Base-by-base conservation (phyloP, 2,329 filamentous ascomycete genomes). In the Ophiostoma ips region DNA sequence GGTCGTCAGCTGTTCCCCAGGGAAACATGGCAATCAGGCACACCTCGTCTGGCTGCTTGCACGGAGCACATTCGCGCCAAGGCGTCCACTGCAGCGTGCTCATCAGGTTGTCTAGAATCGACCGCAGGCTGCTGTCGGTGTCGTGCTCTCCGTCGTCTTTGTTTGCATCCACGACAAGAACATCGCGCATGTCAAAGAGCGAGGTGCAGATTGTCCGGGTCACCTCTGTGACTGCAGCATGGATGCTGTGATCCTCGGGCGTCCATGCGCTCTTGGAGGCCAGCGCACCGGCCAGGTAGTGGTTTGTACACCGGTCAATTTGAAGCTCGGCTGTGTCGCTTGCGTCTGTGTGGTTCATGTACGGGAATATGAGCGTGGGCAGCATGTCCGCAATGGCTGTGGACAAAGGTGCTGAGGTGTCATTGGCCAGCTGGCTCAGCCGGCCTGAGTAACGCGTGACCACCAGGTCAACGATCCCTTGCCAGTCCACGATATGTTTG, bases 381-480 rank as follows among this genome's bases (percentile, higher is more conserved):
- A 55, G 11, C 1, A 73, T 59, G 7, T 71, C 59, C 15, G 58
- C 56, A 46, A 67, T 63, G 1, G 73, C 37, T 55, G 68, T 64
- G 3, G 56, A 53, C 15, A 62, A 55, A 24, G 73, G 64, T 8
- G 56, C 52, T 15, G 45, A 18, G 15, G 36, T 44, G 8, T 56
- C 52, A 3, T 62, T 55, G 0, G 62, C 61, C 56, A 76, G 64
- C 5, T 66, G 59, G 3, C 56, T 56, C 28, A 88, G 63, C 21
- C 77, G 68, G 31, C 73, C 66, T 4, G 72, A 71, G 57, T 83
- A 87, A 1, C 83, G 72, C 5, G 68, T 61, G 4, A 85, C 68
- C 4, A 88, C 66, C 68, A 83, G 71, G 57, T 89, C 84, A 0
- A 73, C 70, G 1, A 83, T 66, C 0, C 66, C 71, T 59, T 87